Percentiles rank a stretch among this genome's conserved stretches.
phyloP scores from a whole-genome alignment of 2,329 filamentous ascomycete species.

The Penicillium sp. region DNA sequence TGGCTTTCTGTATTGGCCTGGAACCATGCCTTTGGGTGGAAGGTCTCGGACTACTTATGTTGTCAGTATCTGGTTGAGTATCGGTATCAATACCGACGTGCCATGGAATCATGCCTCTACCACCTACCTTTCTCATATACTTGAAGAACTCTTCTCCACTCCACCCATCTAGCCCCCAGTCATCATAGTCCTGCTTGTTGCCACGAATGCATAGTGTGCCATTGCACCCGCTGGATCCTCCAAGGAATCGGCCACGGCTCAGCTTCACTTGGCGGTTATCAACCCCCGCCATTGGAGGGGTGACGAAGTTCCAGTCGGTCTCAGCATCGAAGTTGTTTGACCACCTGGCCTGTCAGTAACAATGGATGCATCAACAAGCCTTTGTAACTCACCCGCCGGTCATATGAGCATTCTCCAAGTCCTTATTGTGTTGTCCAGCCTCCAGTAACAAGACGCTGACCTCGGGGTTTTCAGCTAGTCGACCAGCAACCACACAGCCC shows the following conservation, averaged over 20 bases:
- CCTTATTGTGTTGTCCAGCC: conserved; percentile 48
- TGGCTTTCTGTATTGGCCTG: conserved; percentile 51
- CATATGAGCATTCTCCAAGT: conserved; percentile 50
- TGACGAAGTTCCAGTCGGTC: conserved; percentile 49
- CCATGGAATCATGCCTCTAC: neutral
- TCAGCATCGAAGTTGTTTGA: conserved; percentile 45
- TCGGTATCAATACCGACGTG: neutral
- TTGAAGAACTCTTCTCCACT: conserved; percentile 57
- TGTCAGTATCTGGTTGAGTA: neutral
- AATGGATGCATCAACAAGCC: neutral
- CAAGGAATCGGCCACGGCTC: conserved; percentile 46
- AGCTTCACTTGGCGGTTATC: conserved; percentile 45
- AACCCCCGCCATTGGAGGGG: conserved; percentile 41
- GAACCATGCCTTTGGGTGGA: conserved; percentile 60
- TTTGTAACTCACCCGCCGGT: conserved; percentile 38
- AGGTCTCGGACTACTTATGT: conserved; percentile 52
- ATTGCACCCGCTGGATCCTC: conserved; percentile 46
- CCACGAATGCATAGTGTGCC: conserved; percentile 48
- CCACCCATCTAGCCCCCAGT: conserved; percentile 58
- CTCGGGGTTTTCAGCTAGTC: conserved; percentile 48
- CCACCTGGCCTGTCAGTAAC: conserved; percentile 32
- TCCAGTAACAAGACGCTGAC: conserved; percentile 49
- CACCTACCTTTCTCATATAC: conserved; percentile 55
- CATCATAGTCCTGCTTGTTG: conserved; percentile 51
- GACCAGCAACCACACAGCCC: conserved; percentile 51